Evolutionary conservation across 805 yeast species (phyloP).

Genomic region (Naumovozyma dairenensis): DNA sequence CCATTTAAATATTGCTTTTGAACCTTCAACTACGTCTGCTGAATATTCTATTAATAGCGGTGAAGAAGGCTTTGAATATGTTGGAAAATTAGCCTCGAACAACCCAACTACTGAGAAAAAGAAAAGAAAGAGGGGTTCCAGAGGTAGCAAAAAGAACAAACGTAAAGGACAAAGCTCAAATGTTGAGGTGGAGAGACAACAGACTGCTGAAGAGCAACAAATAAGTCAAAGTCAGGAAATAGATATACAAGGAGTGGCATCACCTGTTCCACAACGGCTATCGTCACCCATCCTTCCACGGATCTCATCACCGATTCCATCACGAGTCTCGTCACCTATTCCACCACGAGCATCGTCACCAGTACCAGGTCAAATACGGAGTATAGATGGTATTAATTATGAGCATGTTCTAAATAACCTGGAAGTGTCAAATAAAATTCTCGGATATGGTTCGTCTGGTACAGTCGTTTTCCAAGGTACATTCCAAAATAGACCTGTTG

Average conservation of each 20-base stretch:
- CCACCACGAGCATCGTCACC: too few species aligned
- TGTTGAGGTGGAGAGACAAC: too few species aligned
- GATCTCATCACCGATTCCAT: too few species aligned
- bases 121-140: constrained; percentile 71
- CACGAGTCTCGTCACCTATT: too few species aligned
- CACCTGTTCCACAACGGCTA: too few species aligned
- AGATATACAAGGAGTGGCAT: too few species aligned
- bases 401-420: constrained; percentile 38
- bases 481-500: constrained; percentile 89
- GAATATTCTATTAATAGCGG: not conserved
- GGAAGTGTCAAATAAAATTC: constrained; percentile 57
- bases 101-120: constrained; percentile 21
- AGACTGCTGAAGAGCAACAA: not conserved
- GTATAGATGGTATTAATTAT: constrained; percentile 9
- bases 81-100: too few species aligned
- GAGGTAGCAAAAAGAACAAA: constrained; percentile 66
- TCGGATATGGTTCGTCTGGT: constrained; percentile 96
- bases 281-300: too few species aligned
- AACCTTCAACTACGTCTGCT: not conserved
- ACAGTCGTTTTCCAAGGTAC: constrained; percentile 87
- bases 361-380: constrained; percentile 2
- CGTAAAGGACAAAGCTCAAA: too few species aligned
- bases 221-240: too few species aligned
- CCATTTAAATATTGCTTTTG: not conserved
- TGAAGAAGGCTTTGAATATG: too few species aligned